Base-by-base conservation (phyloP, 1,284 basidiomycete genomes). In the Austropuccinia psidii region DNA sequence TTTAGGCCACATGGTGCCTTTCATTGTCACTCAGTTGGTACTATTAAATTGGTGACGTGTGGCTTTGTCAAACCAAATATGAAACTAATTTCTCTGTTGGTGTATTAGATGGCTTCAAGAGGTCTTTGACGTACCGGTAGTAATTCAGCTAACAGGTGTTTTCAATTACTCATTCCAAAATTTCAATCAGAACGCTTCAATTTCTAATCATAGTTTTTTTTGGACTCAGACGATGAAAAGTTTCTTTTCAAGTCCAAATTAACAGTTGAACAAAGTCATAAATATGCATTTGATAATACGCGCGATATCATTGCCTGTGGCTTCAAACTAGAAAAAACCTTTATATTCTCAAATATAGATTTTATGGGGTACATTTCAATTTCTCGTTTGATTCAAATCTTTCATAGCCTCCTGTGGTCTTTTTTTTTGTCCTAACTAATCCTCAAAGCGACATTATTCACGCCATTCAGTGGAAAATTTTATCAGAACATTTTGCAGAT, bases 211-310 rank as follows among this genome's bases (percentile, higher is more conserved):
- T 52, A 27, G 55, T 33, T 35, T 47, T 43, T 33, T 31, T 45
- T 35, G 54, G 68, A 72, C 37, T 6, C 39, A 72, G 96, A 99
- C 80, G 96, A 99, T 81, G 96, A 99, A 81, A 99, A 99, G 82
- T 99, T 98, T 84, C 83, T 99, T 70, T 96, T 99, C 85, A 96
- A 98, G 82, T 90, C 93, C 67, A 88, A 93, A 76, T 86, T 96
- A 75, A 93, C 91, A 80, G 85, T 91, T 54, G 91, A 97, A 77
- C 90, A 99, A 81, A 91, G 90, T 61, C 87, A 88, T 78, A 85
- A 85, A 49, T 98, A 93, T 81, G 87, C 92, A 9, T 86, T 87
- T 77, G 86, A 88, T 78, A 98, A 98, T 79, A 90, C 94, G 35
- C 87, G 86, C 76, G 96, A 98, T 80, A 96, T 98, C 80, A 97